Percentiles rank a stretch among this genome's conserved stretches.
Evolutionary conservation across 2,329 filamentous ascomycete species (phyloP).

Genomic region (Penicillium janthinellum): DNA sequence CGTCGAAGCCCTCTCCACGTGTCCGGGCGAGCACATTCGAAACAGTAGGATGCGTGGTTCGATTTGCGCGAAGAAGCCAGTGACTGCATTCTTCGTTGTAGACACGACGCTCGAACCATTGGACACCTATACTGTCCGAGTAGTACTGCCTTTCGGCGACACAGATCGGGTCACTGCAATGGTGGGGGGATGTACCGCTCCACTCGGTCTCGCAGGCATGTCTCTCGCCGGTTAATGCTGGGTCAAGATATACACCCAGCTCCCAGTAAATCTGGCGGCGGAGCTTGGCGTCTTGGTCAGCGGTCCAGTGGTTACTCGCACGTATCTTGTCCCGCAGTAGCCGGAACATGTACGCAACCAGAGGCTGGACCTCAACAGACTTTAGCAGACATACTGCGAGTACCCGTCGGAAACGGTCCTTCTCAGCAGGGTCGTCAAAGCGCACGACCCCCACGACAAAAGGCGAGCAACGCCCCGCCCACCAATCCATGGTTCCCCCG

Average conservation of each 20-base stretch:
- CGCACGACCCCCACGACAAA: slow-evolving; percentile 22
- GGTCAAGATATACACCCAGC: slow-evolving; percentile 21
- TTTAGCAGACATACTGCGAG: slow-evolving; percentile 35
- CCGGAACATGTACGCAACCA: slow-evolving; percentile 37
- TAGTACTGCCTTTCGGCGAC: slow-evolving; percentile 23
- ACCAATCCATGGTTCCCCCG: slow-evolving; percentile 13
- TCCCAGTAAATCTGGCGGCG: slow-evolving; percentile 31
- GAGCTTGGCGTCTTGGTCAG: slow-evolving; percentile 24
- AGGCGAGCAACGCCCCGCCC: slow-evolving; percentile 27
- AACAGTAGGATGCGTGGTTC: slow-evolving; percentile 35
- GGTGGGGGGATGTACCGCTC: slow-evolving; percentile 28
- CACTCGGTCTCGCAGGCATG: slow-evolving; percentile 40
- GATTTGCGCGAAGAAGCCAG: slow-evolving; percentile 36
- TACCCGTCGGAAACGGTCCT: slow-evolving; percentile 38
- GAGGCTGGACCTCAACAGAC: slow-evolving; percentile 5
- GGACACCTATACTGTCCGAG: slow-evolving; percentile 20
- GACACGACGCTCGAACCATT: slow-evolving; percentile 23
- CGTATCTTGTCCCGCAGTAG: slow-evolving; percentile 38
- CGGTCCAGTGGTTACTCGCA: slow-evolving; percentile 13
- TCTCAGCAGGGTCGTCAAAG: slow-evolving; percentile 29
- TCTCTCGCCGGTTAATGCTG: slow-evolving; percentile 19
- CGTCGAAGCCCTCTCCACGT: slow-evolving; percentile 32
- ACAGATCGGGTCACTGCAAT: slow-evolving; percentile 32
- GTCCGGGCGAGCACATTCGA: slow-evolving; percentile 25
- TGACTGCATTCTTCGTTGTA: slow-evolving; percentile 29